Conservation (phyloP, 768 basidiomycete species). For the Rickenella mellea region DNA sequence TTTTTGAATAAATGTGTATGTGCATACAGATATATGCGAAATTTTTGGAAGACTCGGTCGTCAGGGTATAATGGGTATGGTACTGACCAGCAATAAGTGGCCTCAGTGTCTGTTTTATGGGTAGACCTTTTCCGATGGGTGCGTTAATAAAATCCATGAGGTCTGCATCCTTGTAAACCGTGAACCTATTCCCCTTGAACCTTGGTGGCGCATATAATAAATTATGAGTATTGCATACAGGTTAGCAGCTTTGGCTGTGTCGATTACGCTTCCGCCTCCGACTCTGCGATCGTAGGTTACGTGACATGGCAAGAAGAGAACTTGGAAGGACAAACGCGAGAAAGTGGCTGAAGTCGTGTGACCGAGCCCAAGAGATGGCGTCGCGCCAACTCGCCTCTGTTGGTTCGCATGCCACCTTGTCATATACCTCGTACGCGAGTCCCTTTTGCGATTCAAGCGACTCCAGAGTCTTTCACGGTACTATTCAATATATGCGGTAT, state of each 20-base stretch:
- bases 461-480: conserved; percentile 60
- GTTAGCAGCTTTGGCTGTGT: conserved; percentile 94
- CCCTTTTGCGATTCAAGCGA: conserved; percentile 71
- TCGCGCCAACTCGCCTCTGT: conserved; percentile 84
- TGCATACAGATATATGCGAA: not conserved
- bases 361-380: conserved; percentile 81
- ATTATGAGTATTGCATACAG: conserved; percentile 35
- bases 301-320: not conserved
- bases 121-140: conserved; percentile 85
- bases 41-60: not conserved
- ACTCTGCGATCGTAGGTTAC: conserved; percentile 36
- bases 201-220: not conserved
- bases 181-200: conserved; percentile 40
- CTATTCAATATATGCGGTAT: not conserved
- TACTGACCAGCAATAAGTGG: conserved; percentile 74
- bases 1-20: not conserved
- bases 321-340: conserved; percentile 50
- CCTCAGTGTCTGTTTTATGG: conserved; percentile 61
- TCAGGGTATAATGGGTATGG: not conserved
- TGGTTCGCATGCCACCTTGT: conserved; percentile 78
- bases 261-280: conserved; percentile 91
- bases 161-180: conserved; percentile 86
- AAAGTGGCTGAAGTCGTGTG: conserved; percentile 89
- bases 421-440: conserved; percentile 75
- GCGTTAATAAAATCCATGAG: conserved; percentile 97